Percentiles rank a stretch among this genome's conserved stretches.
phyloP scores from a whole-genome alignment of 495 filamentous ascomycete genomes.

The Neurospora discreta region DNA sequence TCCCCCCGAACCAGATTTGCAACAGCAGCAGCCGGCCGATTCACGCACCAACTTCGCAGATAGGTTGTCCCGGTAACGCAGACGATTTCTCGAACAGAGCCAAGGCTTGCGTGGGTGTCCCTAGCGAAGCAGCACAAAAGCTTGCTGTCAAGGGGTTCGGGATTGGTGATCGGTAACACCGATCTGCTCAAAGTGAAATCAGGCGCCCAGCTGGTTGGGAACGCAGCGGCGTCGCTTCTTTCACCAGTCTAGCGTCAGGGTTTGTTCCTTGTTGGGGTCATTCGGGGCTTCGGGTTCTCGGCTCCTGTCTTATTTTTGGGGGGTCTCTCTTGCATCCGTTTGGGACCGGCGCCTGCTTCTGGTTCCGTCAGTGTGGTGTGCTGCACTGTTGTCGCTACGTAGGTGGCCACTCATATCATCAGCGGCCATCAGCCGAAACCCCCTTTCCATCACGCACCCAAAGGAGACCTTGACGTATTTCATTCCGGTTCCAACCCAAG shows the following conservation, averaged over 20 bases:
- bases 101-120: not conserved
- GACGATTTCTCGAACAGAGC: not conserved
- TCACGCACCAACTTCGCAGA: not conserved
- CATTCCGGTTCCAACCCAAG: not conserved
- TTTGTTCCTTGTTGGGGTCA: not conserved
- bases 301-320: not conserved
- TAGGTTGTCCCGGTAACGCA: not conserved
- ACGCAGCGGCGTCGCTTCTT: not conserved
- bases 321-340: not conserved
- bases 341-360: not conserved
- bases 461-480: not conserved
- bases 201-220: not conserved
- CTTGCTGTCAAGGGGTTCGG: slow-evolving; percentile 7
- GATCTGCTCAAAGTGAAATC: slow-evolving; percentile 1
- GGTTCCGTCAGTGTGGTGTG: not conserved
- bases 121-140: slow-evolving; percentile 9
- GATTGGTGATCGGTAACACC: slow-evolving; percentile 8
- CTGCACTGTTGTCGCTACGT: not conserved
- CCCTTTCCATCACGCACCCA: not conserved
- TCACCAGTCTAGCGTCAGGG: not conserved
- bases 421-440: not conserved
- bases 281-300: not conserved
- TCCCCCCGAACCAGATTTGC: not conserved
- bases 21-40: not conserved
- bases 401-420: not conserved